phyloP scores from a whole-genome alignment of 1,139 yeast species.

The Hemisphaericaspora subhashii region DNA sequence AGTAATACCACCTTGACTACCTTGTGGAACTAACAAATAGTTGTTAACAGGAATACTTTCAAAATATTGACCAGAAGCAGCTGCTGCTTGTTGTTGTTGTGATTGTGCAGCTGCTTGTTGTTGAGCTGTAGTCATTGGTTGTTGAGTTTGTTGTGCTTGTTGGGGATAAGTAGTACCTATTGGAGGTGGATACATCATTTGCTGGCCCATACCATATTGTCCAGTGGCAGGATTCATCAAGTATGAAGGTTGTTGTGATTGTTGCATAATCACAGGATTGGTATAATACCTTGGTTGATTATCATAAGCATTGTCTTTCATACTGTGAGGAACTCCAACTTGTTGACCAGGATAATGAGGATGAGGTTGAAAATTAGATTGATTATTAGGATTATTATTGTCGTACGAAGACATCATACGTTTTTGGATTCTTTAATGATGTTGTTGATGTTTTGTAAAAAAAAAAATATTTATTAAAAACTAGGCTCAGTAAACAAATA shows the following conservation, averaged over 20 bases:
- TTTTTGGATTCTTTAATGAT: no score
- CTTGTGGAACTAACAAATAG: conserved; percentile 19
- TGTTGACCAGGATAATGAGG: conserved; percentile 8
- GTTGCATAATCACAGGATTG: conserved; percentile 23
- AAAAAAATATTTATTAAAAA: no score
- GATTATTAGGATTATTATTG: conserved; percentile 8
- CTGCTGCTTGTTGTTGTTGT: conserved; percentile 16
- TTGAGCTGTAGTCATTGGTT: conserved; percentile 1
- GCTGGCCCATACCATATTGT: conserved; percentile 21
- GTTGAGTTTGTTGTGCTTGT: conserved; percentile 7
- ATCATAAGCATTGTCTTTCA: conserved; percentile 5
- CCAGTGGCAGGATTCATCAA: conserved; percentile 15
- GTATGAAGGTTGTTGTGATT: conserved; percentile 16
- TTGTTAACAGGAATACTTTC: conserved; percentile 18
- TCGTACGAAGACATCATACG: conserved; percentile 12
- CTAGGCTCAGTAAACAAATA: no score
- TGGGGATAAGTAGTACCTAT: conserved; percentile 8
- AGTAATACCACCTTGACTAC: conserved; percentile 9
- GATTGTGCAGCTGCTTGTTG: conserved; percentile 4
- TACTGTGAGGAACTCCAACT: conserved; percentile 7
- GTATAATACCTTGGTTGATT: conserved; percentile 22
- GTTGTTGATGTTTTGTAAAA: no score
- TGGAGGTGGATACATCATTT: conserved; percentile 16
- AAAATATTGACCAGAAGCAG: conserved; percentile 15
- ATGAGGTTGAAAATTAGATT: conserved; percentile 4